Conservation (phyloP, 768 basidiomycete species). For the Rhodotorula kratochvilovae region DNA sequence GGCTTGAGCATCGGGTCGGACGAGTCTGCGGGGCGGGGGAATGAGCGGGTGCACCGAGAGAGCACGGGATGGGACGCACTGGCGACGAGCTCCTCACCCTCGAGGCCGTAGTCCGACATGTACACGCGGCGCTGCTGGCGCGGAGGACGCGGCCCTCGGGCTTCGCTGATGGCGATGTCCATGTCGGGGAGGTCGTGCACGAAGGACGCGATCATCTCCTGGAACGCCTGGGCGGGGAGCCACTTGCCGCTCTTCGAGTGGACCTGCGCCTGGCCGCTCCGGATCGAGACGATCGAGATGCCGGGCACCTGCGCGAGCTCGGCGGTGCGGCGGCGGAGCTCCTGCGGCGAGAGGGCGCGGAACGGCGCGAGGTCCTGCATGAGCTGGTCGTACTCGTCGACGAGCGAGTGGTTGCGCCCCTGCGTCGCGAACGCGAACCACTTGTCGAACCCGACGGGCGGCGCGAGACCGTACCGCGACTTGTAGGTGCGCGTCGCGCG, state of each 20-base stretch:
- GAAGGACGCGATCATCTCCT: conserved; percentile 42
- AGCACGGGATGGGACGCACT: conserved; percentile 30
- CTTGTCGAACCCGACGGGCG: conserved; percentile 44
- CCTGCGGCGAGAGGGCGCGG: conserved; percentile 35
- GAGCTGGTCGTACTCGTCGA: conserved; percentile 45
- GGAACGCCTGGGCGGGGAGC: conserved; percentile 44
- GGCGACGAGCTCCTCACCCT: conserved; percentile 25
- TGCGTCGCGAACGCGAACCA: conserved; percentile 45
- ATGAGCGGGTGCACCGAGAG: neutral
- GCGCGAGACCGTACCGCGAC: conserved; percentile 35
- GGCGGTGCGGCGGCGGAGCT: conserved; percentile 38
- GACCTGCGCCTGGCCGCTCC: conserved; percentile 41
- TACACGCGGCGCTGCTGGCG: conserved; percentile 31
- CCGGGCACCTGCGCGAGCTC: conserved; percentile 43
- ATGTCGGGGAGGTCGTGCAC: conserved; percentile 73
- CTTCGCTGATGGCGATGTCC: conserved; percentile 89
- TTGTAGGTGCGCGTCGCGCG: conserved; percentile 39
- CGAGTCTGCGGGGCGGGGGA: conserved; percentile 19
- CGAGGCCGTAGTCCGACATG: conserved; percentile 40
- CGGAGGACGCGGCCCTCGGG: conserved; percentile 83
- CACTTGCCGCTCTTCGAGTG: conserved; percentile 43
- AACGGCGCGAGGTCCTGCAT: conserved; percentile 43
- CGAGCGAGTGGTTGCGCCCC: conserved; percentile 44
- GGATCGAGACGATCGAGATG: conserved; percentile 42
- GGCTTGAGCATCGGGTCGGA: conserved; percentile 39